Base-by-base conservation (phyloP, 495 filamentous ascomycete genomes). In the Jackrogersella minutella region DNA sequence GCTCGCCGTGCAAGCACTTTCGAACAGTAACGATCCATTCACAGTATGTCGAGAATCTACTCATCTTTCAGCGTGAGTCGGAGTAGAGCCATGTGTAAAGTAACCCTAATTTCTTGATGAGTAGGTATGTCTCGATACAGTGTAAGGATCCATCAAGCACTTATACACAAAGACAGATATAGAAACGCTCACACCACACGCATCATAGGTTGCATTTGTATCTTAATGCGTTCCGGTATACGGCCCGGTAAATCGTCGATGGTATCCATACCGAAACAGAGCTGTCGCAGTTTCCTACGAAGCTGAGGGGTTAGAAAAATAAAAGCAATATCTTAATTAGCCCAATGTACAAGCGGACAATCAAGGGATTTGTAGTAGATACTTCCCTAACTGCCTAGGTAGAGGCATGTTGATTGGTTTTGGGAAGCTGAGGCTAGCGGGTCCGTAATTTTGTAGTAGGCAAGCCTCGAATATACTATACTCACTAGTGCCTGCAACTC, bases 1-100 rank as follows among this genome's bases (percentile, higher is more conserved):
- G 56, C 13, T 70, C 59, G 7, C 61, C 67, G 5, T 62, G 28
- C 5, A 59, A 28, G 37, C 57, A 70, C 39, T 49, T 68, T 21
- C 51, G 63, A 56, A 33, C 66, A n/a, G 60, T 69, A 11, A 60
- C 17, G 28, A 44, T 61, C 66, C 66, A 69, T 11, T 69, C 50
- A 36, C 26, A 64, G 49, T 69, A 64, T 40, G 21, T 51, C 21
- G 60, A 43, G 21, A 69, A 69, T 46, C 56, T 64, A 34, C 66
- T 69, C 66, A 64, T 64, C 11, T 40, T 64, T 47, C 5, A 34
- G 40, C 37, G 8, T 3, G 1, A 10, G 5, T 13, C 30, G 34
- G 26, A 33, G 30, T 31, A 11, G 37, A 49, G n/a, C 11, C 34
- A 54, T 39, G 10, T 30, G 21, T 33, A 19, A 30, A 8, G 51